A percentile compares a stretch with the other conserved stretches of the same genome.
These are phyloP conservation scores for Schwanniomyces polymorphus DNA, from an alignment of 805 yeast genomes.

Conservation along the genomic window DNA sequence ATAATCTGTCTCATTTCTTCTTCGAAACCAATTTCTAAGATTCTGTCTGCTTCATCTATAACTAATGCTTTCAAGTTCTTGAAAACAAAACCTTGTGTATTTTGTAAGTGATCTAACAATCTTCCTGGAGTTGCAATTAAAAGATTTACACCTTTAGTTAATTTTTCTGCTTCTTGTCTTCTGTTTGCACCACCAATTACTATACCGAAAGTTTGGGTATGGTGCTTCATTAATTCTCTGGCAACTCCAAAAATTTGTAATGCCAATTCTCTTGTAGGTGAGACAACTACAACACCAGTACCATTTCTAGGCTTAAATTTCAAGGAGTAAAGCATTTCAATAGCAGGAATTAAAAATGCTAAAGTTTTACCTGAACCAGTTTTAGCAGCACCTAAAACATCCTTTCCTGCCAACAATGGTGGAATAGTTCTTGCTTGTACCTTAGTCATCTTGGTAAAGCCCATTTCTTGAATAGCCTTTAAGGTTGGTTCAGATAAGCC, in stretches of 20 bases:
- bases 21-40: slow-evolving; percentile 96
- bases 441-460: slow-evolving; percentile 86
- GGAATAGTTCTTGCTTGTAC: slow-evolving; percentile 97
- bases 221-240: slow-evolving; percentile 85
- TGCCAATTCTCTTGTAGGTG: slow-evolving; percentile 98
- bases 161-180: slow-evolving; percentile 94
- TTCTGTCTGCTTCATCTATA: slow-evolving; percentile 98
- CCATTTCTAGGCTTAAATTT: slow-evolving; percentile 98
- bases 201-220: slow-evolving; percentile 92
- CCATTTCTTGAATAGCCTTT: slow-evolving; percentile 83
- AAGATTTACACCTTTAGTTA: slow-evolving; percentile 89
- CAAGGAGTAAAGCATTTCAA: slow-evolving; percentile 84
- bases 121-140: slow-evolving; percentile 98
- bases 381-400: slow-evolving; percentile 98
- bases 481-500: slow-evolving; percentile 79
- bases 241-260: slow-evolving; percentile 98
- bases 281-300: slow-evolving; percentile 92
- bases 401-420: slow-evolving; percentile 93
- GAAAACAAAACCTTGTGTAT: slow-evolving; percentile 90
- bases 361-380: slow-evolving; percentile 98
- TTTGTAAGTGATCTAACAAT: slow-evolving; percentile 92
- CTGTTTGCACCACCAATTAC: slow-evolving; percentile 99
- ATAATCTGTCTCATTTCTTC: slow-evolving; percentile 98
- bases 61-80: slow-evolving; percentile 91
- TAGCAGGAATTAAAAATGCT: slow-evolving; percentile 94